Evolutionary conservation across 192 early-diverging fungal genomes (phyloP).

Genomic region (Coemansia sp.): DNA sequence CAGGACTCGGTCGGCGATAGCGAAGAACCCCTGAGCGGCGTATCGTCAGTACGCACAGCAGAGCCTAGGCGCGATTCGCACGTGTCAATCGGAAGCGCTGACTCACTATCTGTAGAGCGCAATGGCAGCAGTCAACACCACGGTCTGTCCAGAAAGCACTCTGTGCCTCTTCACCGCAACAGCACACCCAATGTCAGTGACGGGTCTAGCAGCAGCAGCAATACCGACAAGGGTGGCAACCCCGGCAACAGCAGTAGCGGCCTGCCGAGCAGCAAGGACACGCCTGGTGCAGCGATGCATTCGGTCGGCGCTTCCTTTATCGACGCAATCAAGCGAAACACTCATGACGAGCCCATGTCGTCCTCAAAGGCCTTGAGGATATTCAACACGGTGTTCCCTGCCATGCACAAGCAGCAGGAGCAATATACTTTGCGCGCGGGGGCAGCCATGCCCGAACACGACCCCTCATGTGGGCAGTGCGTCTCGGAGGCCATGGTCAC

Average conservation of each 20-base stretch:
- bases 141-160: constrained; percentile 16
- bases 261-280: background rate
- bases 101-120: constrained; percentile 14
- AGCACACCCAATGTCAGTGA: background rate
- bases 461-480: constrained; percentile 46
- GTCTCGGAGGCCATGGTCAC: constrained; percentile 40
- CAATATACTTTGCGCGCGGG: background rate
- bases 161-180: constrained; percentile 10
- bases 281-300: constrained; percentile 1
- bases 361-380: constrained; percentile 40
- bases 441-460: constrained; percentile 18
- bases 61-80: constrained; percentile 11
- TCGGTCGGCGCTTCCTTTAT: constrained; percentile 11
- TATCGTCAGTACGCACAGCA: background rate
- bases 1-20: constrained; percentile 11
- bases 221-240: background rate
- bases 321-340: constrained; percentile 36
- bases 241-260: background rate
- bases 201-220: background rate
- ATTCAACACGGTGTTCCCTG: constrained; percentile 36
- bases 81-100: background rate
- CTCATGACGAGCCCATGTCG: constrained; percentile 52
- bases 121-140: constrained; percentile 7
- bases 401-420: constrained; percentile 15
- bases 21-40: background rate